Base-by-base conservation (phyloP, 768 basidiomycete species). In the Calocybe gangraenosa region DNA sequence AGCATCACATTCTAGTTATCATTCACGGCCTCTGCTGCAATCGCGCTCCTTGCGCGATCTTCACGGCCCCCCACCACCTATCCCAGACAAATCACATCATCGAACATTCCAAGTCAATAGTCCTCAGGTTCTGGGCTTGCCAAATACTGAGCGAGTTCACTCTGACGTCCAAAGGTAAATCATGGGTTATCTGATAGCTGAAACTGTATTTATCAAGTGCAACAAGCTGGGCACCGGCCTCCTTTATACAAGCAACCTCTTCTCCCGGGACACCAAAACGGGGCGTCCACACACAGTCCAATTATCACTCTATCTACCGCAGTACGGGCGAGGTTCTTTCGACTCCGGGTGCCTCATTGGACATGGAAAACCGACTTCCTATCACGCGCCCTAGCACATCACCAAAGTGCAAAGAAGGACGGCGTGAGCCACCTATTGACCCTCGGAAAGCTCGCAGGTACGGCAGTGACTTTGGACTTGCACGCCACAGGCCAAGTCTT, bases 391-490 rank as follows among this genome's bases (percentile, higher is more conserved):
- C 42, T 14, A 28, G 20, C 31, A 41, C 32, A 32, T 47, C 19
- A 32, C 37, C 11, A 38, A 23, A 22, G 17, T 30, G 19, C 34
- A 22, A 36, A 18, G 33, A 7, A 1, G 37, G 37, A 28, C 37
- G 48, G 9, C 50, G 60, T 25, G 44, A 49, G 3, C 57, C 59
- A 40, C 59, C 58, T 35, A 46, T 59, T 14, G 55, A 65, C 46
- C 58, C 59, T 28, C 62, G 60, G 30, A 64, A 54, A 47, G 39
- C 63, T 32, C 60, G 63, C 37, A 60, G 62, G 37, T 58, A 58
- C 38, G 61, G 62, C 47, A 62, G 58, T 10, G 58, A 65, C 48
- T 63, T 65, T 55, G 60, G 62, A 13, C 53, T 64, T 17, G 51
- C 46, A 32, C 58, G 55, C 15, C 25, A 50, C 30, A 42, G 48